phyloP scores from a whole-genome alignment of 1,139 yeast species.

The Kurtzmaniella quercitrusa region DNA sequence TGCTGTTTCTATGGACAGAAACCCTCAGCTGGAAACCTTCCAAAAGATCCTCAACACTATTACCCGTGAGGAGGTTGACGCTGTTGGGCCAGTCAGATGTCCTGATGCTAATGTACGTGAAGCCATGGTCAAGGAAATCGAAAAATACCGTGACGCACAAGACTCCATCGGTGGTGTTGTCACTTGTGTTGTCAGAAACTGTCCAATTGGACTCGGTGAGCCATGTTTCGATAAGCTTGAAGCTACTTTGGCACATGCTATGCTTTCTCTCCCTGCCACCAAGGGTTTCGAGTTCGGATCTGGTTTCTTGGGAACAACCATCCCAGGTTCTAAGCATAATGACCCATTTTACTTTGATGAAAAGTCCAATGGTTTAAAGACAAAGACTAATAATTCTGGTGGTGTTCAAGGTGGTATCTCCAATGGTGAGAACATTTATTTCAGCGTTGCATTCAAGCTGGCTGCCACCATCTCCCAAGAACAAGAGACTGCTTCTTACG shows the following conservation, averaged over 20 bases:
- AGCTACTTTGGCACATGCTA: slow-evolving; percentile 93
- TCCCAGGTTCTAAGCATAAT: slow-evolving; percentile 93
- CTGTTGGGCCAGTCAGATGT: slow-evolving; percentile 87
- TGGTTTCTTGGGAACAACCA: slow-evolving; percentile 83
- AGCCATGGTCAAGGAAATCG: slow-evolving; percentile 82
- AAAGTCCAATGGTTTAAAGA: slow-evolving; percentile 59
- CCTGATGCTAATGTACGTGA: slow-evolving; percentile 74
- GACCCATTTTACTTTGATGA: slow-evolving; percentile 72
- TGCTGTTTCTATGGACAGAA: slow-evolving; percentile 67
- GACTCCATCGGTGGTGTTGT: slow-evolving; percentile 98
- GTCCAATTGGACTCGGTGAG: slow-evolving; percentile 93
- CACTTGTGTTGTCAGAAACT: slow-evolving; percentile 92
- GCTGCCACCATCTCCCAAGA: slow-evolving; percentile 97
- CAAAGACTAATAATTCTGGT: slow-evolving; percentile 89
- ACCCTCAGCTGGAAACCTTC: slow-evolving; percentile 62
- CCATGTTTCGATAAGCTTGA: slow-evolving; percentile 96
- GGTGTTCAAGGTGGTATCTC: slow-evolving; percentile 98
- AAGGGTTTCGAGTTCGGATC: slow-evolving; percentile 98
- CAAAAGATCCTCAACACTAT: slow-evolving; percentile 64
- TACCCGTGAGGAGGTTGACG: slow-evolving; percentile 87
- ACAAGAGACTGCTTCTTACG: slow-evolving; percentile 83
- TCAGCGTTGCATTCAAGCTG: slow-evolving; percentile 94
- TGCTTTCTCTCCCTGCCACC: slow-evolving; percentile 96
- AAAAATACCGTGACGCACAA: slow-evolving; percentile 76
- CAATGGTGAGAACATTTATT: slow-evolving; percentile 92